Conservation (phyloP, 2,329 filamentous ascomycete genomes). For the Apiospora marii region DNA sequence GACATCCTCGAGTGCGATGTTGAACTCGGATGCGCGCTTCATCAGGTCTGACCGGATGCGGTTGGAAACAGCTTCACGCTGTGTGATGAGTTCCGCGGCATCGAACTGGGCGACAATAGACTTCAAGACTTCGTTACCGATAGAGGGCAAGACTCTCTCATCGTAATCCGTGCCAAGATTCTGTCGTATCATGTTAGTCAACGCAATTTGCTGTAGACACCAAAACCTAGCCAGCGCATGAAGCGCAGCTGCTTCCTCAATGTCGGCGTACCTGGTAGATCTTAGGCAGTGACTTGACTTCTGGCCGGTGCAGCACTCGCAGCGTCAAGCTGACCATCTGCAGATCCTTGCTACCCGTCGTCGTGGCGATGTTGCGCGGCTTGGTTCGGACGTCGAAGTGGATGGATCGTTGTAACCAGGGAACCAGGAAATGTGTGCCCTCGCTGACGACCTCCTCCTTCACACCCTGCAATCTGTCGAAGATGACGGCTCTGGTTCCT, state of each 20-base stretch:
- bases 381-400: conserved; percentile 97
- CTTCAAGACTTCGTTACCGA: conserved; percentile 99
- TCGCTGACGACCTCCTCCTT: conserved; percentile 93
- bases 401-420: conserved; percentile 94
- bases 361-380: conserved; percentile 96
- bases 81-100: conserved; percentile 97
- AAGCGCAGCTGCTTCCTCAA: not conserved
- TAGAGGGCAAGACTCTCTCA: conserved; percentile 96
- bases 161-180: conserved; percentile 98
- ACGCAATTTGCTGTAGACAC: not conserved
- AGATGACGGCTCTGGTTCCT: conserved; percentile 94
- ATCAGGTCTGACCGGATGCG: conserved; percentile 92
- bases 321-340: conserved; percentile 99
- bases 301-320: conserved; percentile 91
- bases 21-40: conserved; percentile 94
- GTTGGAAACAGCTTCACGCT: conserved; percentile 95
- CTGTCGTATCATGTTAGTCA: conserved; percentile 54
- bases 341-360: conserved; percentile 97
- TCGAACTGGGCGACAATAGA: conserved; percentile 99
- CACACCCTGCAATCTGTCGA: conserved; percentile 91
- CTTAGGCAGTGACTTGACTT: conserved; percentile 90
- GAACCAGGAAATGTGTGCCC: conserved; percentile 94
- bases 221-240: not conserved
- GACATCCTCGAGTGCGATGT: conserved; percentile 98
- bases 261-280: conserved; percentile 86